Evolutionary conservation across 257 asterid species (phyloP).

Genomic region (Verbascum thapsus): DNA sequence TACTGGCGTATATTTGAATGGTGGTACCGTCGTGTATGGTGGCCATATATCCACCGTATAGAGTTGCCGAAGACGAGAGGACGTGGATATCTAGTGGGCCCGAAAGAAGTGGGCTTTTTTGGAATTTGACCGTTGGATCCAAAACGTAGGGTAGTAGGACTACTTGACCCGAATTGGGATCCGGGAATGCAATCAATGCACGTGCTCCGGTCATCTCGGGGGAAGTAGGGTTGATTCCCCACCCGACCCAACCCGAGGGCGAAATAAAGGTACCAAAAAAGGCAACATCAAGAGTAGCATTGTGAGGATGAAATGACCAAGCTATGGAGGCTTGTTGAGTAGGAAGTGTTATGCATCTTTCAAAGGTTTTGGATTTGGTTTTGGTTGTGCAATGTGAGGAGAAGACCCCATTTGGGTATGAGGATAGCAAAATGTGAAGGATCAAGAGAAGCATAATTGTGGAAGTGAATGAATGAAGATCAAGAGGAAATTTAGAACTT

Average conservation of each 20-base stretch:
- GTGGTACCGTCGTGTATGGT: conserved; percentile 75
- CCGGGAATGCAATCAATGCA: conserved; percentile 78
- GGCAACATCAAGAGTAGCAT: conserved; percentile 75
- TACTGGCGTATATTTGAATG: conserved; percentile 61
- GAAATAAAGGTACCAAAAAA: conserved; percentile 87
- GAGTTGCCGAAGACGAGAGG: conserved; percentile 65
- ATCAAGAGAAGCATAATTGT: conserved; percentile 36
- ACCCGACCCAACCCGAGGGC: conserved; percentile 98
- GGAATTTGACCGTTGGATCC: conserved; percentile 75
- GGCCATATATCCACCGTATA: conserved; percentile 89
- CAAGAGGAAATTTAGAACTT: neutral
- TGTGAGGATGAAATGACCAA: conserved; percentile 80
- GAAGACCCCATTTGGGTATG: conserved; percentile 28
- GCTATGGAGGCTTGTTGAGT: conserved; percentile 88
- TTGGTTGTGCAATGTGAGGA: conserved; percentile 61
- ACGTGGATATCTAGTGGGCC: conserved; percentile 80
- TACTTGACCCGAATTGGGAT: conserved; percentile 85
- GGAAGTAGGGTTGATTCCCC: conserved; percentile 81
- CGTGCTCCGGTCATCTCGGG: conserved; percentile 92
- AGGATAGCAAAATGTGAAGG: conserved; percentile 30
- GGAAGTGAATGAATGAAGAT: conserved; percentile 12
- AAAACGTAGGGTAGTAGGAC: conserved; percentile 80
- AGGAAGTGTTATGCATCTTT: conserved; percentile 69
- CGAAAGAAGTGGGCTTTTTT: conserved; percentile 69
- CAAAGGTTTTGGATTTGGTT: conserved; percentile 53